phyloP scores from a whole-genome alignment of 768 basidiomycete genomes.

The Mycena chlorophos region DNA sequence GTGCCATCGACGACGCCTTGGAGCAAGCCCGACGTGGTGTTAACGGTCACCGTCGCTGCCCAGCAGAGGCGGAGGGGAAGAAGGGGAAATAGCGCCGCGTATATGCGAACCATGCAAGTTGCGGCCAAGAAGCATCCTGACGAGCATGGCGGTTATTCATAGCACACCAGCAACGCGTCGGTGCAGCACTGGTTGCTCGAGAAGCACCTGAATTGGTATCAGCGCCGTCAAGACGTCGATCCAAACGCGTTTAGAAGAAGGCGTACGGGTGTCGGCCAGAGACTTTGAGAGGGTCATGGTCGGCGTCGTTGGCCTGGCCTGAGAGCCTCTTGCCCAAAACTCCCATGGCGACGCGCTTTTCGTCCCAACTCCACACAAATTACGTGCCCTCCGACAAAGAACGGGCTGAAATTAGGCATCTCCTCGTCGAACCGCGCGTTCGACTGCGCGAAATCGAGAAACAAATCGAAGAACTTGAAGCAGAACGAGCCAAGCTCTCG shows the following conservation, averaged over 20 bases:
- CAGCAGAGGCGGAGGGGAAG: too few species aligned
- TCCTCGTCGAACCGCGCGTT: conserved; percentile 2
- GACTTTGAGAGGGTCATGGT: too few species aligned
- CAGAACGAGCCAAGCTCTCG: neutral
- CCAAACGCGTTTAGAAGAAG: too few species aligned
- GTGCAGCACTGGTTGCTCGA: too few species aligned
- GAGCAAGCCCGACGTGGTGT: neutral
- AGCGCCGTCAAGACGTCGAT: too few species aligned
- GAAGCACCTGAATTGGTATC: too few species aligned
- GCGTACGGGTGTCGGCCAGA: too few species aligned
- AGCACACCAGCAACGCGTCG: too few species aligned
- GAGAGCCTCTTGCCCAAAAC: too few species aligned
- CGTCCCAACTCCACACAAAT: neutral
- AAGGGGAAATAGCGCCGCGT: neutral
- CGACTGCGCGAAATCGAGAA: neutral
- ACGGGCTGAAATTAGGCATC: neutral
- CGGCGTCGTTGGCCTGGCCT: too few species aligned
- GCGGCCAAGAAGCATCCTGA: too few species aligned
- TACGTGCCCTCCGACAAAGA: conserved; percentile 5
- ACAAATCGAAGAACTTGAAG: conserved; percentile 1
- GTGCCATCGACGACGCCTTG: neutral
- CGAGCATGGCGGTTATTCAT: too few species aligned
- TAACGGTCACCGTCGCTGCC: neutral
- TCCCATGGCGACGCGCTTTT: neutral
- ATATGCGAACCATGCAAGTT: neutral